A percentile compares a stretch with the other conserved stretches of the same genome.
These are phyloP conservation scores for Ophiostoma himal-ulmi DNA, from an alignment of 2,329 filamentous ascomycete genomes.

Conservation along the genomic window DNA sequence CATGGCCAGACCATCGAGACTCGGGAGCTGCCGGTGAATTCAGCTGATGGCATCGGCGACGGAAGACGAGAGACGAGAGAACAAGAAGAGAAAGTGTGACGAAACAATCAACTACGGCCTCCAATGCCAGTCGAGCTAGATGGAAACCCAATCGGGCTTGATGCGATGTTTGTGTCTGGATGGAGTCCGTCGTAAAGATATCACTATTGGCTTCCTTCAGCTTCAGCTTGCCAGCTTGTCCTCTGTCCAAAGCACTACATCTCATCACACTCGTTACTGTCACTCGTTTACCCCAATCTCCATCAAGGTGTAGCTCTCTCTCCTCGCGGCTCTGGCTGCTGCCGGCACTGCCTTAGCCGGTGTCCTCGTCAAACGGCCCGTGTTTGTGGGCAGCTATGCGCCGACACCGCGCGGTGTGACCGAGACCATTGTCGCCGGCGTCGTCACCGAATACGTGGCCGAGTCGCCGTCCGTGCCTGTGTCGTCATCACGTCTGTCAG, in stretches of 20 bases:
- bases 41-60: no score
- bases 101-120: background rate
- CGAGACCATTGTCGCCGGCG: constrained; percentile 2
- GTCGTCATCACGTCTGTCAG: background rate
- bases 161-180: background rate
- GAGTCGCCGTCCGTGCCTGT: background rate
- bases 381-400: constrained; percentile 2
- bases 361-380: constrained; percentile 3
- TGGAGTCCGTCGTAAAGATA: background rate
- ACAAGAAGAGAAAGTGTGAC: no score
- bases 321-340: background rate
- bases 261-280: background rate
- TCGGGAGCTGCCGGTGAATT: no score
- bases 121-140: no score
- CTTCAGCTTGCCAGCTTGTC: background rate
- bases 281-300: background rate
- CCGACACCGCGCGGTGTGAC: background rate
- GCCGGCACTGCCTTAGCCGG: background rate
- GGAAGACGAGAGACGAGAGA: background rate
- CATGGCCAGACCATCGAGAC: no score
- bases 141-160: no score
- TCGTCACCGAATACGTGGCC: background rate
- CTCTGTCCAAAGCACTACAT: background rate
- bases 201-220: background rate
- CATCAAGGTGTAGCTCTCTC: background rate